These are phyloP conservation scores for Nitzschia sp. DNA, from an alignment of 108 stramenopile species.

Conservation along the genomic window DNA sequence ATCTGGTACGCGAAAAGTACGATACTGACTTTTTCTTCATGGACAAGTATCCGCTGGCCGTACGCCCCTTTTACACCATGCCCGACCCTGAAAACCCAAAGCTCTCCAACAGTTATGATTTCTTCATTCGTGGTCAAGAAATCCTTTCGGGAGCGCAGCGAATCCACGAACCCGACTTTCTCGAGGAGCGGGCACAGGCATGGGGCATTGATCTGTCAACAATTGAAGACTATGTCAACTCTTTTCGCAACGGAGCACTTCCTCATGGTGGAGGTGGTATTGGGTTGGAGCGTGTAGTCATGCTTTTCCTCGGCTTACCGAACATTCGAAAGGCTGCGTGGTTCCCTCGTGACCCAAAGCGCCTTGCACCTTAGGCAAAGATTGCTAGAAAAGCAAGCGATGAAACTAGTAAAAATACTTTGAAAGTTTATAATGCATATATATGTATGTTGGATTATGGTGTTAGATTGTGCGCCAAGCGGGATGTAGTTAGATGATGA, in stretches of 20 bases:
- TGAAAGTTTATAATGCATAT: too few relatives aligned
- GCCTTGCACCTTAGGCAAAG: conserved; percentile 87
- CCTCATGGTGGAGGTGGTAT: conserved; percentile 99
- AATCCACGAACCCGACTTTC: conserved; percentile 93
- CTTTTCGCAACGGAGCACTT: conserved; percentile 96
- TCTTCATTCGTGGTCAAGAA: conserved; percentile 99
- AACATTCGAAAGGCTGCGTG: conserved; percentile 97
- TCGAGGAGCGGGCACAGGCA: conserved; percentile 89
- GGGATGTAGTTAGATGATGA: too few relatives aligned
- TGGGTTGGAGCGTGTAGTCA: conserved; percentile 98
- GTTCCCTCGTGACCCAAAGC: conserved; percentile 98
- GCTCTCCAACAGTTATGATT: conserved; percentile 96
- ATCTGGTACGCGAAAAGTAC: conserved; percentile 96
- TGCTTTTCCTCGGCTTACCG: conserved; percentile 96
- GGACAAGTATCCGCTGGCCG: conserved; percentile 98
- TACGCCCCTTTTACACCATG: conserved; percentile 99
- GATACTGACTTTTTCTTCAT: conserved; percentile 99
- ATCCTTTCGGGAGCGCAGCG: conserved; percentile 99
- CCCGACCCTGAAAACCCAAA: conserved; percentile 93
- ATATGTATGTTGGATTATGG: too few relatives aligned
- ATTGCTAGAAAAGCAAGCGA: too few relatives aligned
- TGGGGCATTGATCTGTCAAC: conserved; percentile 88
- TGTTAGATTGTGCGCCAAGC: too few relatives aligned
- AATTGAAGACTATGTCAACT: conserved; percentile 92
- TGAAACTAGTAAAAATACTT: too few relatives aligned